phyloP scores from a whole-genome alignment of 2,329 filamentous ascomycete species.

The Triangularia verruculosa region DNA sequence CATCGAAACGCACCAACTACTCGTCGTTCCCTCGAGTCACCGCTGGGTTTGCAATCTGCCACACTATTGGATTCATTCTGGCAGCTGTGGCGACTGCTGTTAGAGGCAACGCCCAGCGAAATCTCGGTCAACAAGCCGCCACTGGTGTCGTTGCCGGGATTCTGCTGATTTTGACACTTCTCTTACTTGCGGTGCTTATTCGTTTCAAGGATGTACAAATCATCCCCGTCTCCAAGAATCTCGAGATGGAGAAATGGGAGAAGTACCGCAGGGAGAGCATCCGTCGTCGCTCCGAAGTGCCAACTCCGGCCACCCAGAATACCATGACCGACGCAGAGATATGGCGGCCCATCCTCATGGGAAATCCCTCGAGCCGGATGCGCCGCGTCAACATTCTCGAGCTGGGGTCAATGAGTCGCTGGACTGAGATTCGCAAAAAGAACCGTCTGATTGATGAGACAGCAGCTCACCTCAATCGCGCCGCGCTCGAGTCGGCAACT shows the following conservation, averaged over 20 bases:
- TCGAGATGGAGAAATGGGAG: conserved; percentile 53
- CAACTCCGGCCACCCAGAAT: conserved; percentile 1
- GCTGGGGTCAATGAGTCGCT: conserved; percentile 64
- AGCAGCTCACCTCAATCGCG: conserved; percentile 35
- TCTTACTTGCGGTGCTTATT: conserved; percentile 60
- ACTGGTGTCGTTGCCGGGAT: conserved; percentile 68
- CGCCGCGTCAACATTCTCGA: conserved; percentile 71
- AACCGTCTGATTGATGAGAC: conserved; percentile 54
- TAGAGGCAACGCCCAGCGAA: conserved; percentile 64
- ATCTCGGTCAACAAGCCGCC: conserved; percentile 63
- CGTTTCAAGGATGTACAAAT: conserved; percentile 66
- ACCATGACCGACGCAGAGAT: conserved; percentile 52
- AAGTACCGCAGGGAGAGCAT: conserved; percentile 49
- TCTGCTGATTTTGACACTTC: conserved; percentile 60
- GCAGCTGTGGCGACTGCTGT: conserved; percentile 66
- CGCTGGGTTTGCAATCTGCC: conserved; percentile 68
- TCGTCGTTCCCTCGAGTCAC: conserved; percentile 72
- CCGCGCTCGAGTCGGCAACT: conserved; percentile 34
- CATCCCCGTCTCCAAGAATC: conserved; percentile 59
- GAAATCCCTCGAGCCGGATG: conserved; percentile 66
- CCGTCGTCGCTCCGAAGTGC: conserved; percentile 35
- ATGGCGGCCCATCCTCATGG: conserved; percentile 69
- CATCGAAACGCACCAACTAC: conserved; percentile 61
- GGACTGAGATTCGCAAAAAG: conserved; percentile 66
- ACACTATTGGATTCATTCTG: conserved; percentile 65